Evolutionary conservation across 2,329 filamentous ascomycete species (phyloP), one percentile per base, ranked within the genome.

Genomic region (Xylariaceae sp.): DNA sequence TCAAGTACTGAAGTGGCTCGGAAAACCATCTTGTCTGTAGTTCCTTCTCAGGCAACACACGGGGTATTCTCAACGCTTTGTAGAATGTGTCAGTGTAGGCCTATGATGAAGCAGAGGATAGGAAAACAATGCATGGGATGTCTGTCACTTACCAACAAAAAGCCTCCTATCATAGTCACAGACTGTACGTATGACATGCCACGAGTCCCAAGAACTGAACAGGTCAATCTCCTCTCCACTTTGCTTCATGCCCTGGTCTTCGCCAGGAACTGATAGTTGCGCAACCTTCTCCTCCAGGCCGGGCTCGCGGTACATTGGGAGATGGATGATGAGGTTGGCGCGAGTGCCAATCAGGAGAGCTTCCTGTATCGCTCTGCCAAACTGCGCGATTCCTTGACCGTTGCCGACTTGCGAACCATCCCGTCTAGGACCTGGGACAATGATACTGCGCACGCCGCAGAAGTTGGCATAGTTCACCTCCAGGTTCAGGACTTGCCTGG

Each of bases 391-490:
- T n/a, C 73, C 71, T 56, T 69, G 65, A 50, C 69, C 65, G 33
- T 65, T 68, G 11, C 66, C 62, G 44, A 69, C 59, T 39, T 70
- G 71, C 41, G 73, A 71, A 41, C 77, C 71, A 48, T 83, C 76
- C 11, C 78, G 66, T 48, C 76, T 75, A 3, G 92, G 92, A 0
- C 88, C 88, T 2, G 83, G 81, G 19, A 98, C 71, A 35, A 97
- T 69, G 42, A 97, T 73, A 62, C 85, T 94, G 40, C 81, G 80
- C 33, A 92, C 76, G 24, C 94, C 94, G 56, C 88, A 96, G 65
- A 97, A 98, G 47, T 88, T 89, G 48, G 94, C 92, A 65, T 96
- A 98, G 34, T 88, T 85, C 33, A 97, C 76, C 60, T 98, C 92
- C 27, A 95, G 73, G 59, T 88, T 88, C 47, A 98, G 70, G 5